These are phyloP conservation scores for Lycium ferocissimum DNA, from an alignment of 257 asterid genomes.

Conservation along the genomic window DNA sequence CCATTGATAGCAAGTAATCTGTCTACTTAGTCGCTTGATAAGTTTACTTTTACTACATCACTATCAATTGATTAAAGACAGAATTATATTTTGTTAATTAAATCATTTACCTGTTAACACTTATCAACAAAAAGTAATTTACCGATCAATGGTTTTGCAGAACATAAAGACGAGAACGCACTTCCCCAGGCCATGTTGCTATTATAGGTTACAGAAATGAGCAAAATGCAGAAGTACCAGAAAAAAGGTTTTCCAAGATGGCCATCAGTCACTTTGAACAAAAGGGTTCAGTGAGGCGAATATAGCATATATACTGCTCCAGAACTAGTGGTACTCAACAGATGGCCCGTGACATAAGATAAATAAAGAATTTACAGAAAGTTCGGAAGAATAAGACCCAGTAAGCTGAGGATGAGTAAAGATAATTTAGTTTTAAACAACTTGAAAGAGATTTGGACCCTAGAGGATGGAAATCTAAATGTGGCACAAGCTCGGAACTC, in stretches of 20 bases:
- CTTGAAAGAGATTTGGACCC: not conserved
- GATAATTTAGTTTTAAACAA: not conserved
- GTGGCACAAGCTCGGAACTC: not conserved
- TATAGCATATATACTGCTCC: not conserved
- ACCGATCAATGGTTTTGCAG: constrained; percentile 14
- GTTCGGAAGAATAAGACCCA: not conserved
- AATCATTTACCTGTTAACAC: not conserved
- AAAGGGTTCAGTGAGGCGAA: not conserved
- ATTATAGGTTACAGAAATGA: not conserved
- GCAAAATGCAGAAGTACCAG: not conserved
- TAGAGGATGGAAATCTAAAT: not conserved
- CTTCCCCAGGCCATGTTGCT: not conserved
- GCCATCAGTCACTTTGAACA: not conserved
- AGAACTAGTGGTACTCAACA: not conserved
- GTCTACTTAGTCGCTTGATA: constrained; percentile 18
- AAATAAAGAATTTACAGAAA: not conserved
- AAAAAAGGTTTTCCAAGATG: not conserved
- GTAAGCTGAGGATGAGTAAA: not conserved
- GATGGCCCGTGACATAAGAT: constrained; percentile 13
- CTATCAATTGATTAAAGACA: not conserved
- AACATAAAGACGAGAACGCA: not conserved
- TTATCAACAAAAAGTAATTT: not conserved
- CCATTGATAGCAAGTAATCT: constrained; percentile 13
- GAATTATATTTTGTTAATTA: not conserved
- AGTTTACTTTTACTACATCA: constrained; percentile 19